These are phyloP conservation scores for Dactylellina leptospora DNA, from an alignment of 2,329 filamentous ascomycete species.

Conservation along the genomic window DNA sequence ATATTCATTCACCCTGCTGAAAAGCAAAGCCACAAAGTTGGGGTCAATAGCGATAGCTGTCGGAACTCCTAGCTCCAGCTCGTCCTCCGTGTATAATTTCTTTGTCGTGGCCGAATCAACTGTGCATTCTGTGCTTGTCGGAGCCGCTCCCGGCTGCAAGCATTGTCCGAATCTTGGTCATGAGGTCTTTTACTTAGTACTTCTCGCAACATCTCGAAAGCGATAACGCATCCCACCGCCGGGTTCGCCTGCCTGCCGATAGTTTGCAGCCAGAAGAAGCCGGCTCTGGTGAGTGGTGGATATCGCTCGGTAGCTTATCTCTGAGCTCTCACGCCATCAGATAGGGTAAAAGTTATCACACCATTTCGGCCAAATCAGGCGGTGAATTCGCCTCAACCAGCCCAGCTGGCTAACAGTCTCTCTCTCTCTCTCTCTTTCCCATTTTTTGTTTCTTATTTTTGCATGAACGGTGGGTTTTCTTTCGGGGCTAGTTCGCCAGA, in stretches of 20 bases:
- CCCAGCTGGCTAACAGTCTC: constrained; percentile 19
- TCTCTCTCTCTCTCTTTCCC: background rate
- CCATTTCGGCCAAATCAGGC: constrained; percentile 52
- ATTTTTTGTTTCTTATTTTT: background rate
- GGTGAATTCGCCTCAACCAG: constrained; percentile 36
- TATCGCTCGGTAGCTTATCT: constrained; percentile 46
- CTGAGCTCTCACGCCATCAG: constrained; percentile 53
- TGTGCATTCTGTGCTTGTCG: constrained; percentile 22
- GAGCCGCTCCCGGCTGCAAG: constrained; percentile 49
- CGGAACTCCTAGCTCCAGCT: constrained; percentile 43
- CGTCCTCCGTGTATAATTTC: constrained; percentile 25
- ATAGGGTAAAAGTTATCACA: constrained; percentile 53
- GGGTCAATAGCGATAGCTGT: constrained; percentile 14
- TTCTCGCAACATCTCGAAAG: constrained; percentile 12
- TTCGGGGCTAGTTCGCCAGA: background rate
- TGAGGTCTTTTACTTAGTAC: constrained; percentile 44
- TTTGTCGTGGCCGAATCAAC: constrained; percentile 35
- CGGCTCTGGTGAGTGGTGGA: constrained; percentile 33
- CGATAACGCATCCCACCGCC: constrained; percentile 49
- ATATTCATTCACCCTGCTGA: constrained; percentile 12
- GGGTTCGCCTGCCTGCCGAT: constrained; percentile 53
- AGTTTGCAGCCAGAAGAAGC: constrained; percentile 6
- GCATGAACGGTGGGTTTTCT: background rate
- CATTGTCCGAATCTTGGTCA: constrained; percentile 49
- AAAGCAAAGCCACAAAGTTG: constrained; percentile 31